Evolutionary conservation across 164 flowering plant genomes (phyloP).

Genomic region (Chloranthus sessilifolius): DNA sequence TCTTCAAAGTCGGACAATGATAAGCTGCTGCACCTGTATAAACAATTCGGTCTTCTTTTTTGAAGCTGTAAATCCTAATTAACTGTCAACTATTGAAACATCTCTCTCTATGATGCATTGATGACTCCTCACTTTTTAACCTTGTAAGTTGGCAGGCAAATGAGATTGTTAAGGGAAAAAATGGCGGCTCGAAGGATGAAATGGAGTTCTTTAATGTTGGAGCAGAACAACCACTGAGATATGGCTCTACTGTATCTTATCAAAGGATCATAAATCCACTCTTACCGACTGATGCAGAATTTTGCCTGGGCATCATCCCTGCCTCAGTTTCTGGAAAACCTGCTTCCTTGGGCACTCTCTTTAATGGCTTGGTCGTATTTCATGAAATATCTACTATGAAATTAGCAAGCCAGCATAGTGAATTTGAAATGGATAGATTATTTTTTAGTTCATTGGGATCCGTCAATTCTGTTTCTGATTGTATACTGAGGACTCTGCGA

Average conservation of each 20-base stretch:
- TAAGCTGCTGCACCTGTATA: no score
- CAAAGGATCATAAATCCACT: conserved; percentile 16
- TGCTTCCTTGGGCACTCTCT: conserved; percentile 21
- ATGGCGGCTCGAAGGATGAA: conserved; percentile 27
- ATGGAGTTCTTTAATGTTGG: conserved; percentile 22
- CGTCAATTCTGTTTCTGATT: conserved; percentile 55
- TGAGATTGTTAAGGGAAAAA: conserved; percentile 40
- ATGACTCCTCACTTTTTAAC: conserved; percentile 10
- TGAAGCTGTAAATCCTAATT: neutral
- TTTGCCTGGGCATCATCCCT: conserved; percentile 14
- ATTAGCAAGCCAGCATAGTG: conserved; percentile 24
- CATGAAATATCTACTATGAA: conserved; percentile 43
- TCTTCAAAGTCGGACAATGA: no score
- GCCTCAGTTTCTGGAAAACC: conserved; percentile 26
- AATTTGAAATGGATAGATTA: conserved; percentile 34
- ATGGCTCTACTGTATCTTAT: conserved; percentile 11
- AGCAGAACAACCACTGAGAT: conserved; percentile 20
- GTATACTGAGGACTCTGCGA: conserved; percentile 60
- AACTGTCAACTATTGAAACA: neutral
- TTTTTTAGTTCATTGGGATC: conserved; percentile 72
- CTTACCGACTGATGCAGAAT: conserved; percentile 30
- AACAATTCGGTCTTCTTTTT: no score
- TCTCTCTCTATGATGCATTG: neutral
- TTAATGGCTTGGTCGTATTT: conserved; percentile 51
- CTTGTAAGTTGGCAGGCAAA: conserved; percentile 49